phyloP scores from a whole-genome alignment of 495 filamentous ascomycete species.

The Emericellopsis terricola region DNA sequence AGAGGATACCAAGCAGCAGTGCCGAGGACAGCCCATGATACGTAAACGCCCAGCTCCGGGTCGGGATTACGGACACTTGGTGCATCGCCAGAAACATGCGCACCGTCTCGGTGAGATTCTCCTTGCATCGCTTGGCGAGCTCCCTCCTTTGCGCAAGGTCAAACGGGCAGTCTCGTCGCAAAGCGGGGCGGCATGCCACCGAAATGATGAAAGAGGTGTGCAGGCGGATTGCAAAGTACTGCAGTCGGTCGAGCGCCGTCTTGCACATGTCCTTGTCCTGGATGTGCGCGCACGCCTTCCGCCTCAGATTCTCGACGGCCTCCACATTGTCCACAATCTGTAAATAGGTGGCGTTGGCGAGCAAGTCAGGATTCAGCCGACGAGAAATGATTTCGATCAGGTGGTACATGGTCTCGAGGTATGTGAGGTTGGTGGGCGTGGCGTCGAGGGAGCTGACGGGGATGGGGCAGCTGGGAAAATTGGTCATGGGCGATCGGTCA shows the following conservation, averaged over 20 bases:
- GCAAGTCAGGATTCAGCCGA: constrained; percentile 31
- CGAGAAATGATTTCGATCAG: constrained; percentile 32
- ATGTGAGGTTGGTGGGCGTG: constrained; percentile 25
- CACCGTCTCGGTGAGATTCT: constrained; percentile 44
- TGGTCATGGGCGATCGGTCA: constrained; percentile 36
- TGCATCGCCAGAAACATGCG: constrained; percentile 52
- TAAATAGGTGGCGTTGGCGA: constrained; percentile 21
- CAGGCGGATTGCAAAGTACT: constrained; percentile 33
- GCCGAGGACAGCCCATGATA: constrained; percentile 48
- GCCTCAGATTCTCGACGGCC: constrained; percentile 27
- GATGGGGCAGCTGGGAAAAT: constrained; percentile 26
- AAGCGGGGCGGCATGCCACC: constrained; percentile 34
- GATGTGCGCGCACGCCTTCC: constrained; percentile 21
- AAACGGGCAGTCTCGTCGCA: constrained; percentile 23
- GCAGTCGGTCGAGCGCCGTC: constrained; percentile 31
- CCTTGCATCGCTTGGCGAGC: constrained; percentile 37
- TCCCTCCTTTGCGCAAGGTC: constrained; percentile 23
- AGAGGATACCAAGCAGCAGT: constrained; percentile 43
- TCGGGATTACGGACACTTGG: constrained; percentile 44
- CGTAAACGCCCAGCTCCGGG: constrained; percentile 47
- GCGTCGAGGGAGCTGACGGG: constrained; percentile 24
- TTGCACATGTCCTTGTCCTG: constrained; percentile 33
- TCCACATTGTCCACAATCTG: constrained; percentile 28
- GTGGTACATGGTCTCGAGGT: constrained; percentile 36
- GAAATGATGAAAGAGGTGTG: constrained; percentile 37